A percentile compares a stretch with the other conserved stretches of the same genome.
These are phyloP conservation scores for Singerocomus rubriflavus DNA, from an alignment of 1,284 basidiomycete species.

Conservation along the genomic window DNA sequence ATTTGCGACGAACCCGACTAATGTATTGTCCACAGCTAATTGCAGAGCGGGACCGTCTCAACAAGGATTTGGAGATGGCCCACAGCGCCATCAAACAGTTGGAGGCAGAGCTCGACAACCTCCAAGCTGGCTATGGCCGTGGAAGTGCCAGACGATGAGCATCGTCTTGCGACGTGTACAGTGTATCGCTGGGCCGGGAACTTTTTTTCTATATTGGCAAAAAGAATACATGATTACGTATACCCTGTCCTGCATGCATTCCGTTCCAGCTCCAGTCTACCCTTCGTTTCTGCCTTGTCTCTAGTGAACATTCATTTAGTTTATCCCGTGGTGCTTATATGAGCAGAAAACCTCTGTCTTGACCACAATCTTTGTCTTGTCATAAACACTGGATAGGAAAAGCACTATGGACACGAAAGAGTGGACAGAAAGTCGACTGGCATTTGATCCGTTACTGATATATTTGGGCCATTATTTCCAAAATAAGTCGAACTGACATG, in stretches of 20 bases:
- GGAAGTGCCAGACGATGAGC: slow-evolving; percentile 68
- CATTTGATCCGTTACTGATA: too few relatives aligned
- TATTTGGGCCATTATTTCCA: too few relatives aligned
- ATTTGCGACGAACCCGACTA: slow-evolving; percentile 9
- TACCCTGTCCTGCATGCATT: slow-evolving; percentile 26
- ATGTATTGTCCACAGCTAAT: slow-evolving; percentile 66
- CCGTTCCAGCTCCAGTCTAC: slow-evolving; percentile 5
- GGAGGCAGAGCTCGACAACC: slow-evolving; percentile 85
- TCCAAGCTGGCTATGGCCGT: slow-evolving; percentile 82
- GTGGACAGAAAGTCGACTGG: too few relatives aligned
- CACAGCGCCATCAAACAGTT: slow-evolving; percentile 90
- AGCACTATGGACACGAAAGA: too few relatives aligned
- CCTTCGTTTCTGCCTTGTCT: slow-evolving; percentile 2
- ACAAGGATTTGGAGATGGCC: slow-evolving; percentile 93
- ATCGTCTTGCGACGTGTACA: background rate
- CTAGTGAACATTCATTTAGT: slow-evolving; percentile 26
- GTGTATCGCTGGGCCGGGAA: slow-evolving; percentile 6
- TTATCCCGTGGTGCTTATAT: too few relatives aligned
- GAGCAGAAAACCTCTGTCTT: too few relatives aligned
- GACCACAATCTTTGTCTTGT: too few relatives aligned
- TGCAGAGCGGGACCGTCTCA: slow-evolving; percentile 92
- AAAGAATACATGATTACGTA: slow-evolving; percentile 15
- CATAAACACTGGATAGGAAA: too few relatives aligned
- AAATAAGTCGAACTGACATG: too few relatives aligned
- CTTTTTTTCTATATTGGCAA: slow-evolving; percentile 2